Percentiles rank a stretch among this genome's conserved stretches.
phyloP scores from a whole-genome alignment of 495 filamentous ascomycete genomes.

The Annulohypoxylon stygium region DNA sequence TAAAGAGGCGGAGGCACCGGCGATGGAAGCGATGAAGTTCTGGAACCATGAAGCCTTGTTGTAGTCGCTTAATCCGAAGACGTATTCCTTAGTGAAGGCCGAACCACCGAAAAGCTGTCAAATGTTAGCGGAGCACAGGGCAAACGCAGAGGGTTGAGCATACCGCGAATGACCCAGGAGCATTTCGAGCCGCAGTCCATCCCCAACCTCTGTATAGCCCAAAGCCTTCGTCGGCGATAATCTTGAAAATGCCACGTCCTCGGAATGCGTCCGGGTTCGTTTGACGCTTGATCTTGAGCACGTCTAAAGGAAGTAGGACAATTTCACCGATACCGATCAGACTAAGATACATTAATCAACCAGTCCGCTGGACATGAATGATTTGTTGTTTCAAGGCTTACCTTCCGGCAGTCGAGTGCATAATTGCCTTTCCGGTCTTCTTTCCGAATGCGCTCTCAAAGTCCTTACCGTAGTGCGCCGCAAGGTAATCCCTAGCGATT shows the following conservation, averaged over 20 bases:
- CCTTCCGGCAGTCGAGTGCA: constrained; percentile 97
- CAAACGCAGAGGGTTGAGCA: constrained; percentile 49
- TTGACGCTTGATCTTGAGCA: constrained; percentile 99
- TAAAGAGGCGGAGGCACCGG: constrained; percentile 90
- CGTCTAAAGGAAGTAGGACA: constrained; percentile 92
- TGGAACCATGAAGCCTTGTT: constrained; percentile 94
- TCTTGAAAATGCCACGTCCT: constrained; percentile 89
- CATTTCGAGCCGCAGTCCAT: constrained; percentile 98
- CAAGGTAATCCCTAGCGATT: constrained; percentile 91
- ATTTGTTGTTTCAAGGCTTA: constrained; percentile 51
- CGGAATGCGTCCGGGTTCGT: constrained; percentile 99
- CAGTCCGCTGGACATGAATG: neutral
- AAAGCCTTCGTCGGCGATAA: constrained; percentile 94
- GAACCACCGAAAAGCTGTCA: constrained; percentile 93
- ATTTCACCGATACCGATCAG: constrained; percentile 98
- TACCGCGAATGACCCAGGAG: constrained; percentile 96
- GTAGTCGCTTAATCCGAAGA: constrained; percentile 89
- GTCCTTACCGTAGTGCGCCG: constrained; percentile 78
- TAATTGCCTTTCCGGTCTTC: constrained; percentile 97
- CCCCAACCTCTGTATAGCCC: constrained; percentile 95
- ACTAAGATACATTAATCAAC: constrained; percentile 59
- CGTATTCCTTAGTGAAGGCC: constrained; percentile 97
- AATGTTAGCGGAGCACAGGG: constrained; percentile 19
- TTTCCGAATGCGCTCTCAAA: constrained; percentile 94
- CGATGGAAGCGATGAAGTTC: constrained; percentile 97